These are phyloP conservation scores for Aureobasidium sp. DNA, from an alignment of 2,329 filamentous ascomycete species.

Conservation along the genomic window DNA sequence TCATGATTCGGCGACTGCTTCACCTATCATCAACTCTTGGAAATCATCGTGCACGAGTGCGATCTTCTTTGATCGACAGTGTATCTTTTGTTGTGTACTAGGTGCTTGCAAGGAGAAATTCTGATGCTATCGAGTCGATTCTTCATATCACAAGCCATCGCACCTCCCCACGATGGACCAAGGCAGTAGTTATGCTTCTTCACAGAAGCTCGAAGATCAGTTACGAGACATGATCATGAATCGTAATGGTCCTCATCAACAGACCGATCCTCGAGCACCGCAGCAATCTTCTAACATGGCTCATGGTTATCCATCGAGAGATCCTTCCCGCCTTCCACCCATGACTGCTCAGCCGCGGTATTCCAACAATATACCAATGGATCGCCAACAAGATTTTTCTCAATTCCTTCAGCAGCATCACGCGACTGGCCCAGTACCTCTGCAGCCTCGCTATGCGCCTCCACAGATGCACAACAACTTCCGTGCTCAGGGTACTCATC, in stretches of 20 bases:
- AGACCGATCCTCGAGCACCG: slow-evolving; percentile 18
- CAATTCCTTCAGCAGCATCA: slow-evolving; percentile 13
- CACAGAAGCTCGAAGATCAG: slow-evolving; percentile 46
- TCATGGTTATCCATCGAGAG: slow-evolving; percentile 3
- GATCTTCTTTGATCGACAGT: neutral
- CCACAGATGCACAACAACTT: neutral
- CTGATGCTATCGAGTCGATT: neutral
- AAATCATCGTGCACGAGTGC: neutral
- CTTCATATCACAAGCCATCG: neutral
- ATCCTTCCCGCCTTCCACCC: neutral
- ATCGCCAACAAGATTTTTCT: slow-evolving; percentile 8
- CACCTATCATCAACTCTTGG: neutral
- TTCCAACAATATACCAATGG: slow-evolving; percentile 1
- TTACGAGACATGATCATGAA: slow-evolving; percentile 59
- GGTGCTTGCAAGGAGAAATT: neutral
- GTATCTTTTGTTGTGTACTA: neutral
- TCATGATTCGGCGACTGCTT: neutral
- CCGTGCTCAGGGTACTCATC: slow-evolving; percentile 5
- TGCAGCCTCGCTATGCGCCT: neutral
- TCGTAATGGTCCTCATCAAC: slow-evolving; percentile 29
- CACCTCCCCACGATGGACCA: slow-evolving; percentile 17
- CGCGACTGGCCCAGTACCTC: neutral
- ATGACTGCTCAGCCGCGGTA: neutral
- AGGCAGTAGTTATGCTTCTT: neutral
- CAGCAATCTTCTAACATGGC: slow-evolving; percentile 8